These are phyloP conservation scores for Astrothelium subdiscretum DNA, from an alignment of 495 filamentous ascomycete species.

Conservation along the genomic window DNA sequence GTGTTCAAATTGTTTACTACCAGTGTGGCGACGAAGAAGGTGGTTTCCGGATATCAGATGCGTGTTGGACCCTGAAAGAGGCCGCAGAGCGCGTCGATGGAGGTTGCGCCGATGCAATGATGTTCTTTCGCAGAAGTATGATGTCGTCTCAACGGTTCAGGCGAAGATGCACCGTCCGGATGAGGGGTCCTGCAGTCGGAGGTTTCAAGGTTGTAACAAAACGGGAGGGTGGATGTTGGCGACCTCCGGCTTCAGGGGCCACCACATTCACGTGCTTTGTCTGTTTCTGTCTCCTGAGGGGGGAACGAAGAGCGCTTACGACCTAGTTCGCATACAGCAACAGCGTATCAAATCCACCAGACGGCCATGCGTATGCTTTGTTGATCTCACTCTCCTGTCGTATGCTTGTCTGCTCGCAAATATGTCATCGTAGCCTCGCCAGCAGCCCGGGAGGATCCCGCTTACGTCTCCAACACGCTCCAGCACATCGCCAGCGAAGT, in stretches of 20 bases:
- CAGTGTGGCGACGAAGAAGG: neutral
- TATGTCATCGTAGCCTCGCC: neutral
- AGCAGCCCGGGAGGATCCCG: neutral
- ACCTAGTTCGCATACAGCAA: neutral
- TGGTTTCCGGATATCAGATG: neutral
- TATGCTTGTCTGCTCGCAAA: neutral
- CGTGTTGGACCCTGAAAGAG: neutral
- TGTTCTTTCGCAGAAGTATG: neutral
- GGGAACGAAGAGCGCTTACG: neutral
- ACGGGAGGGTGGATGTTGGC: neutral
- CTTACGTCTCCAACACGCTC: neutral
- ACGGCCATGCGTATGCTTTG: neutral
- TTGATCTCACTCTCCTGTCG: neutral
- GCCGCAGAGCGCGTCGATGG: neutral
- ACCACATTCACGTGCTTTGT: slow-evolving; percentile 2
- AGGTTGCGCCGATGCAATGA: neutral
- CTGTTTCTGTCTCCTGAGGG: neutral
- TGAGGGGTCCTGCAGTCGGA: neutral
- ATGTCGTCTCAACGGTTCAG: neutral
- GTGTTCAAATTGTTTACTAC: neutral
- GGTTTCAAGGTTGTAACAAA: slow-evolving; percentile 2
- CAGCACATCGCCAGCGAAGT: neutral
- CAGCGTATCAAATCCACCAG: neutral
- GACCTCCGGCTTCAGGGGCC: neutral
- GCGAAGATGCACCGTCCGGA: neutral